phyloP scores from a whole-genome alignment of 2,329 filamentous ascomycete genomes.

The Aspergillus udagawae region DNA sequence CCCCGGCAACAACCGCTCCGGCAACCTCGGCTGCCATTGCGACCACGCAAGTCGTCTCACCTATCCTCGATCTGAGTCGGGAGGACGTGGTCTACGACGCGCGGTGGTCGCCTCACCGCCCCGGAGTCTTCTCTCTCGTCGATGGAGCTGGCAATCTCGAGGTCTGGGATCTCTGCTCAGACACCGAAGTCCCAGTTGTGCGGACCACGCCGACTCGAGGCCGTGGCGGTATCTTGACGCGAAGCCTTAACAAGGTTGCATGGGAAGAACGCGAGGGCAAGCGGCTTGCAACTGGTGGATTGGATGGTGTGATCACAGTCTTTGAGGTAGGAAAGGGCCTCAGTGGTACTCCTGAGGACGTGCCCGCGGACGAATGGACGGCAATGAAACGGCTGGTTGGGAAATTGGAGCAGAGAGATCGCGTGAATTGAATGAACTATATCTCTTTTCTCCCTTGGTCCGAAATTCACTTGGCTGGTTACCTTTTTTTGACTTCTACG shows the following conservation, averaged over 20 bases:
- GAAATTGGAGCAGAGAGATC: constrained; percentile 59
- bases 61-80: constrained; percentile 82
- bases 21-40: constrained; percentile 31
- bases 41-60: constrained; percentile 55
- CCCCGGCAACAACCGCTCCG: constrained; percentile 39
- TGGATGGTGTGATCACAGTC: constrained; percentile 84
- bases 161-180: constrained; percentile 89
- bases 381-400: constrained; percentile 86
- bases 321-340: constrained; percentile 76
- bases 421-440: constrained; percentile 21
- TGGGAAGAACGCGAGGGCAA: constrained; percentile 92
- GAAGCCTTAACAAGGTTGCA: constrained; percentile 87
- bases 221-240: constrained; percentile 65
- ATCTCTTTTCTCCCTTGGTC: neutral
- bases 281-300: constrained; percentile 81
- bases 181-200: constrained; percentile 87
- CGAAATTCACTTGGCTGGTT: neutral
- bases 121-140: constrained; percentile 89
- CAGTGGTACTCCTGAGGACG: constrained; percentile 78
- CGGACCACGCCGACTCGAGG: constrained; percentile 66
- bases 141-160: constrained; percentile 91
- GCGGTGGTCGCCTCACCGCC: constrained; percentile 89
- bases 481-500: constrained; percentile 3
- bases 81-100: constrained; percentile 98
- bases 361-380: constrained; percentile 86